A percentile compares a stretch with the other conserved stretches of the same genome.
Conservation (phyloP, 495 filamentous ascomycete species). For the Parathielavia appendiculata region DNA sequence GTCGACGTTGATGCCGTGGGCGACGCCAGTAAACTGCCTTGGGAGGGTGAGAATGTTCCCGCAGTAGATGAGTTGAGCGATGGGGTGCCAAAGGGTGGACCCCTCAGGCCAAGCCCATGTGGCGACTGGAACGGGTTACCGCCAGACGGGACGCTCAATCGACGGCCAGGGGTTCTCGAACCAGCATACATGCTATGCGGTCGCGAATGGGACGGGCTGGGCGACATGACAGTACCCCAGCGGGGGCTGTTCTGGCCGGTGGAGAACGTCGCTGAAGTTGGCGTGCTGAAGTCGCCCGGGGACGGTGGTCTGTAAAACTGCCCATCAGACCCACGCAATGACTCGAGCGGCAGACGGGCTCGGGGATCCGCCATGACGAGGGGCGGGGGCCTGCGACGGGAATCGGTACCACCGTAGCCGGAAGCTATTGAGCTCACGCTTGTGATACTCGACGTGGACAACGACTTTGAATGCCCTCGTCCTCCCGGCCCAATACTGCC, state of each 20-base stretch:
- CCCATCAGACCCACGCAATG: slow-evolving; percentile 48
- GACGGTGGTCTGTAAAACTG: slow-evolving; percentile 54
- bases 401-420: slow-evolving; percentile 57
- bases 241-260: slow-evolving; percentile 67
- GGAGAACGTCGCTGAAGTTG: slow-evolving; percentile 69
- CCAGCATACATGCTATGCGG: slow-evolving; percentile 62
- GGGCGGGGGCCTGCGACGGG: slow-evolving; percentile 69
- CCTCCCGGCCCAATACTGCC: slow-evolving; percentile 57
- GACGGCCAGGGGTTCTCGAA: slow-evolving; percentile 60
- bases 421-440: slow-evolving; percentile 68
- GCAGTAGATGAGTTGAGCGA: slow-evolving; percentile 48
- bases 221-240: slow-evolving; percentile 63
- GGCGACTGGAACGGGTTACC: slow-evolving; percentile 69
- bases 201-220: slow-evolving; percentile 59
- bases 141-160: slow-evolving; percentile 75
- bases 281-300: slow-evolving; percentile 68
- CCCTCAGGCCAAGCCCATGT: slow-evolving; percentile 51
- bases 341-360: slow-evolving; percentile 58
- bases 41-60: slow-evolving; percentile 49
- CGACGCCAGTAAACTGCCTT: slow-evolving; percentile 55
- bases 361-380: slow-evolving; percentile 78
- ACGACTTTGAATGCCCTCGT: slow-evolving; percentile 73
- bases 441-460: slow-evolving; percentile 69
- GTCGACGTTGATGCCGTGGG: slow-evolving; percentile 65
- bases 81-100: slow-evolving; percentile 54